These are phyloP conservation scores for Rhazya stricta DNA, from an alignment of 257 asterid genomes.

Conservation along the genomic window DNA sequence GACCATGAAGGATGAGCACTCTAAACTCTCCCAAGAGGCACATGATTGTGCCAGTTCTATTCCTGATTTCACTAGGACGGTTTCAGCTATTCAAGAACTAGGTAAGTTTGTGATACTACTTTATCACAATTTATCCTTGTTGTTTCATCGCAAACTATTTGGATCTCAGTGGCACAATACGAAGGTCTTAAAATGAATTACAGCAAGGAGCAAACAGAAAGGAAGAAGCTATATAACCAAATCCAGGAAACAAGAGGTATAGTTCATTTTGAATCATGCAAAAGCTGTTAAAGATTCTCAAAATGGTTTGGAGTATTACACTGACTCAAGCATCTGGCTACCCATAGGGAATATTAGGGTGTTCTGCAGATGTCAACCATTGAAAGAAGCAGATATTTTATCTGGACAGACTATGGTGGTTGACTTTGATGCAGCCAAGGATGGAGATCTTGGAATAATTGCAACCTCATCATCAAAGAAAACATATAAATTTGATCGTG, in stretches of 20 bases:
- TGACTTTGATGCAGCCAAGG: constrained; percentile 81
- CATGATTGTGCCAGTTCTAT: constrained; percentile 68
- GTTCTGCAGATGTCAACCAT: constrained; percentile 92
- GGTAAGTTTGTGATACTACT: constrained; percentile 34
- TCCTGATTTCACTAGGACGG: constrained; percentile 67
- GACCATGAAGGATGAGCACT: constrained; percentile 70
- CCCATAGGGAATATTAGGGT: constrained; percentile 86
- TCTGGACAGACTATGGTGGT: constrained; percentile 57
- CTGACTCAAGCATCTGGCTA: not conserved
- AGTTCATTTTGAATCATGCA: not conserved
- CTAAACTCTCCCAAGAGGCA: constrained; percentile 64
- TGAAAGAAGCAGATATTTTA: constrained; percentile 58
- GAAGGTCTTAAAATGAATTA: constrained; percentile 86
- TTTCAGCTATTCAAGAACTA: constrained; percentile 63
- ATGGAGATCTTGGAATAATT: constrained; percentile 81
- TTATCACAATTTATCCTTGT: constrained; percentile 3
- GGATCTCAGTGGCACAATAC: constrained; percentile 66
- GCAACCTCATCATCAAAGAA: constrained; percentile 52
- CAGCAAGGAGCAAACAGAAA: constrained; percentile 77
- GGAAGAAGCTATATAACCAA: constrained; percentile 80
- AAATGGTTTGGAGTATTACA: too few relatives aligned
- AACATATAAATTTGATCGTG: constrained; percentile 75
- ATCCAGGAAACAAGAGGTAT: constrained; percentile 90
- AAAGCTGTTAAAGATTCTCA: too few relatives aligned
- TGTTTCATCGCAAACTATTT: constrained; percentile 4